Base-by-base conservation (phyloP, 495 filamentous ascomycete genomes). In the Staphylotrichum tortipilum region DNA sequence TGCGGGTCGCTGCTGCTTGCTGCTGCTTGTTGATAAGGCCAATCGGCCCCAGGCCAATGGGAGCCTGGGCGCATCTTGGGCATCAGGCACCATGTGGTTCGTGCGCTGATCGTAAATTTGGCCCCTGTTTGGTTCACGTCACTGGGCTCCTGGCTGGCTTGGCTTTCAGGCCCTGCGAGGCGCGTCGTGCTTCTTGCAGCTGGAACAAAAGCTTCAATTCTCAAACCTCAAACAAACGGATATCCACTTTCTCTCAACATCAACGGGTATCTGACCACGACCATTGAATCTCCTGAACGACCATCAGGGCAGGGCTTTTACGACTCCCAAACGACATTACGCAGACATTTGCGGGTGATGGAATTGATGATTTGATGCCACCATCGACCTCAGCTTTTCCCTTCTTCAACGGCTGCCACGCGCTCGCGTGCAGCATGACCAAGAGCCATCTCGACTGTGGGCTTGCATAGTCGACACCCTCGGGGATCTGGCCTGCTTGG, bases 361-460 rank as follows among this genome's bases (percentile, higher is more conserved):
- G 42, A 52, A 46, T 53, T 41, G 43, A 47, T 53, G 50, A 43
- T 36, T 23, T 35, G 47, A 42, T 43, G 15, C 39, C 30, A n/a
- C n/a, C n/a, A 36, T 21, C 40, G 23, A 22, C 37, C 37, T 48
- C 45, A n/a, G n/a, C n/a, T n/a, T n/a, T n/a, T n/a, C n/a, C n/a
- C n/a, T n/a, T n/a, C n/a, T n/a, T n/a, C n/a, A n/a, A n/a, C n/a
- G n/a, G n/a, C n/a, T n/a, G n/a, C n/a, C n/a, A n/a, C n/a, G n/a
- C n/a, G n/a, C n/a, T n/a, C n/a, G 35, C 23, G 31, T 55, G 55
- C 55, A 63, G 57, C 34, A 63, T 63, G 60, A 60, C 35, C 44
- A n/a, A n/a, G n/a, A n/a, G n/a, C n/a, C n/a, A 44, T 11, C 38
- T 43, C 43, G 18, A 9, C 28, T 37, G 23, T 12, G 26, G 17